A percentile compares a stretch with the other conserved stretches of the same genome.
These are phyloP conservation scores for Linderniella brevidens DNA, from an alignment of 257 asterid species.

Conservation along the genomic window DNA sequence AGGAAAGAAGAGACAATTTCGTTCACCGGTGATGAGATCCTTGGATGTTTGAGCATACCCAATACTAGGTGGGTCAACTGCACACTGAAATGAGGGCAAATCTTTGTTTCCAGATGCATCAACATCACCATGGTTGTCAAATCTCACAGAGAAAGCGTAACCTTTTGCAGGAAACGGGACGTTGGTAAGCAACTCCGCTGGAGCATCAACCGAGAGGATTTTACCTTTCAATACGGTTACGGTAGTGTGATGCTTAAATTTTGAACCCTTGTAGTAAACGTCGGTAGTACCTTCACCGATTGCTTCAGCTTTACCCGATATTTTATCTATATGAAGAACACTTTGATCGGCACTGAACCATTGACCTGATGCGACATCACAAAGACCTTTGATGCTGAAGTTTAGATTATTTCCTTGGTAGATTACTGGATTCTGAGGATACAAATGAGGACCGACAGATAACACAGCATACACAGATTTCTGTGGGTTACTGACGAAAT, in stretches of 20 bases:
- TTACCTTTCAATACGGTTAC: conserved; percentile 51
- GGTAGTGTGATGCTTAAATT: conserved; percentile 37
- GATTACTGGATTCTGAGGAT: conserved; percentile 58
- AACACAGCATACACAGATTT: conserved; percentile 53
- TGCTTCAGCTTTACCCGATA: conserved; percentile 73
- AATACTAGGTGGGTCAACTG: conserved; percentile 43
- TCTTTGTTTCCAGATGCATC: conserved; percentile 17
- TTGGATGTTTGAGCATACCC: conserved; percentile 63
- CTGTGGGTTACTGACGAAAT: conserved; percentile 28
- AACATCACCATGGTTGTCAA: conserved; percentile 16
- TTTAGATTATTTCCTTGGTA: conserved; percentile 39
- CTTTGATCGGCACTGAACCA: conserved; percentile 67
- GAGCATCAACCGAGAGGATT: conserved; percentile 41
- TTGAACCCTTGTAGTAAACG: conserved; percentile 29
- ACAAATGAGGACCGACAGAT: conserved; percentile 29
- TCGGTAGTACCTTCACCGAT: conserved; percentile 42
- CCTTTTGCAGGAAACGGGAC: conserved; percentile 59
- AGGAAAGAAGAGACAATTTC: conserved; percentile 64
- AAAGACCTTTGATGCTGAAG: conserved; percentile 41
- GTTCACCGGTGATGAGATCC: conserved; percentile 34
- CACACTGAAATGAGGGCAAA: conserved; percentile 29
- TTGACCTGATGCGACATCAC: conserved; percentile 35
- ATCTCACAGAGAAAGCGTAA: conserved; percentile 45
- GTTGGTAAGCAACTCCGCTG: conserved; percentile 47
- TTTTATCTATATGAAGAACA: conserved; percentile 28